phyloP scores from a whole-genome alignment of 1,284 basidiomycete species.

The Porphyrellus sp. region DNA sequence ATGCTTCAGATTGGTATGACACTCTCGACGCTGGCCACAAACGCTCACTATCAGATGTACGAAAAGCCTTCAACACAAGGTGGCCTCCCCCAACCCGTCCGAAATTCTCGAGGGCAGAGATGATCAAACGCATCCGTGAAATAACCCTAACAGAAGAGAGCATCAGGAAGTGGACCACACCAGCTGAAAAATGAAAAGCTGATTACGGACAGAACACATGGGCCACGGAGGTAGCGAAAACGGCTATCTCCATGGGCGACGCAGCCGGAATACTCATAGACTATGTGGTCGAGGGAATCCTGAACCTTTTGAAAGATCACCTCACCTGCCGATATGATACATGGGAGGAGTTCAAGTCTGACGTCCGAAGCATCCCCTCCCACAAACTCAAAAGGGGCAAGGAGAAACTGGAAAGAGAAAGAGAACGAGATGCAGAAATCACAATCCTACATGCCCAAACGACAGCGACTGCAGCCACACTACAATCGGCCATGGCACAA shows the following conservation, averaged over 20 bases:
- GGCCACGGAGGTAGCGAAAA: neutral
- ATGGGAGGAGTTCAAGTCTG: neutral
- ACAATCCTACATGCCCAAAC: neutral
- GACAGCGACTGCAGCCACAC: neutral
- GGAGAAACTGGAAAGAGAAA: neutral
- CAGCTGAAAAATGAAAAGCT: neutral
- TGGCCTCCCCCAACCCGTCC: neutral
- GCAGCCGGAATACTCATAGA: neutral
- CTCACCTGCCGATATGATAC: neutral
- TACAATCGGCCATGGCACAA: neutral
- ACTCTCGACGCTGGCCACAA: neutral
- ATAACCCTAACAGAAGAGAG: neutral
- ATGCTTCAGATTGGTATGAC: neutral
- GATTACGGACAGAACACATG: neutral
- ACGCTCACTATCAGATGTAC: neutral
- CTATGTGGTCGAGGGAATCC: neutral
- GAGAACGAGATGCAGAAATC: neutral
- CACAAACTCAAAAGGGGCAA: neutral
- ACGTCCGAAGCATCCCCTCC: neutral
- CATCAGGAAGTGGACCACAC: neutral
- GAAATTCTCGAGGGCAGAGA: neutral
- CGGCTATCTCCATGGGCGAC: neutral
- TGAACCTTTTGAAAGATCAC: neutral
- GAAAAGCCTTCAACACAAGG: neutral
- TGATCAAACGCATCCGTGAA: neutral